phyloP scores from a whole-genome alignment of 2,329 filamentous ascomycete genomes.

The Lachnellula occidentalis region DNA sequence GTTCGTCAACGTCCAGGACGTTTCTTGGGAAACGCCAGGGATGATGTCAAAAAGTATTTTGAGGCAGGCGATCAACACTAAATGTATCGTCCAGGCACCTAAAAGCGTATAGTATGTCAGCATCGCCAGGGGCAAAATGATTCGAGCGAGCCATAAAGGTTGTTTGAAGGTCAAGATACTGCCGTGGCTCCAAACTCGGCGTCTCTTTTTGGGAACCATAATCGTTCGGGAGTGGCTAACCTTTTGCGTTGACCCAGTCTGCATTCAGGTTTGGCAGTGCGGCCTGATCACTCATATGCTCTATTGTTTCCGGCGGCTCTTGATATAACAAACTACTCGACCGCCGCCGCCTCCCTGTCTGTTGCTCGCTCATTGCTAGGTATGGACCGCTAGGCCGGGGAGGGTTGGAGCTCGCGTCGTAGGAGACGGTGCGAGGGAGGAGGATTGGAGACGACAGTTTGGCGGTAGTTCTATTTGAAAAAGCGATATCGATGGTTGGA shows the following conservation, averaged over 20 bases:
- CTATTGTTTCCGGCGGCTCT: conserved; percentile 91
- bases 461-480: conserved; percentile 62
- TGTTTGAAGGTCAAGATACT: conserved; percentile 1
- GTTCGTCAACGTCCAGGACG: conserved; percentile 97
- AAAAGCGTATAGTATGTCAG: conserved; percentile 16
- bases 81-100: conserved; percentile 98
- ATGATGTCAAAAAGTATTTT: conserved; percentile 98
- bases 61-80: conserved; percentile 82
- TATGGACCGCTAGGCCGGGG: conserved; percentile 51
- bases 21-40: conserved; percentile 93
- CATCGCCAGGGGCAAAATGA: not conserved
- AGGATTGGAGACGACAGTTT: conserved; percentile 91
- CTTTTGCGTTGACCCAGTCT: conserved; percentile 99
- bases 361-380: conserved; percentile 53
- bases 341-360: conserved; percentile 75
- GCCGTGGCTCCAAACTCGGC: not conserved
- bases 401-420: conserved; percentile 74
- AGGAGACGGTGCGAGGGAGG: conserved; percentile 84
- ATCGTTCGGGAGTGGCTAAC: conserved; percentile 46
- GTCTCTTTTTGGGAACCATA: not conserved
- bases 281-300: conserved; percentile 96
- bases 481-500: conserved; percentile 28
- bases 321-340: conserved; percentile 98
- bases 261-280: conserved; percentile 93
- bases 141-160: not conserved